Conservation (phyloP, 345 rosid genomes). For the Brassica incana region DNA sequence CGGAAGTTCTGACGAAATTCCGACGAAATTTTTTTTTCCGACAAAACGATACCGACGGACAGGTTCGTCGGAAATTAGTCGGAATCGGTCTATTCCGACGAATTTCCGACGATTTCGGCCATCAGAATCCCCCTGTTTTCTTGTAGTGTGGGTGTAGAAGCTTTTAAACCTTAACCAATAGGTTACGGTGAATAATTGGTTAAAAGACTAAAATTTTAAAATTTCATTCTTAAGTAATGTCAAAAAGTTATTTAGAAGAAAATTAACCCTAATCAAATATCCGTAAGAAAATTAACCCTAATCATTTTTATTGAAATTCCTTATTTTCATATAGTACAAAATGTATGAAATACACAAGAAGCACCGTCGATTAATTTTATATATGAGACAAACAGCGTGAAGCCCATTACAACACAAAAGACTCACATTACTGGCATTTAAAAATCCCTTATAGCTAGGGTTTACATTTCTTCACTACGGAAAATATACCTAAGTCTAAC, state of each 20-base stretch:
- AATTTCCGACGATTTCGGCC: no score
- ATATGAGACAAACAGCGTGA: no score
- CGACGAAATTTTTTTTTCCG: no score
- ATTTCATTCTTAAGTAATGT: background rate
- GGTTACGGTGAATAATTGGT: background rate
- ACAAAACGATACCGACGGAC: no score
- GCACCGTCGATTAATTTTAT: no score
- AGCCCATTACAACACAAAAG: background rate
- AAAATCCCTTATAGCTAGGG: background rate
- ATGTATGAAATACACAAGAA: background rate
- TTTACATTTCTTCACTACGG: background rate
- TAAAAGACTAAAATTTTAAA: background rate
- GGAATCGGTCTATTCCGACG: no score
- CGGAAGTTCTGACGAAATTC: no score
- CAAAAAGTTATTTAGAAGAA: background rate
- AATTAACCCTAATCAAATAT: background rate
- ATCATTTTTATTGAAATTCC: background rate
- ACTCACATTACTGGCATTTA: background rate
- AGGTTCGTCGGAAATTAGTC: no score
- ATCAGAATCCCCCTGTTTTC: no score
- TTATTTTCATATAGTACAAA: background rate
- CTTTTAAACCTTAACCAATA: no score
- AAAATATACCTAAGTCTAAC: slow-evolving; percentile 1
- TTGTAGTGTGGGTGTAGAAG: no score
- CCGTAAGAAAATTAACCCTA: background rate